Percentiles rank a stretch among this genome's conserved stretches.
phyloP scores from a whole-genome alignment of 23 red algal species.

The Gracilaria gracilis region DNA sequence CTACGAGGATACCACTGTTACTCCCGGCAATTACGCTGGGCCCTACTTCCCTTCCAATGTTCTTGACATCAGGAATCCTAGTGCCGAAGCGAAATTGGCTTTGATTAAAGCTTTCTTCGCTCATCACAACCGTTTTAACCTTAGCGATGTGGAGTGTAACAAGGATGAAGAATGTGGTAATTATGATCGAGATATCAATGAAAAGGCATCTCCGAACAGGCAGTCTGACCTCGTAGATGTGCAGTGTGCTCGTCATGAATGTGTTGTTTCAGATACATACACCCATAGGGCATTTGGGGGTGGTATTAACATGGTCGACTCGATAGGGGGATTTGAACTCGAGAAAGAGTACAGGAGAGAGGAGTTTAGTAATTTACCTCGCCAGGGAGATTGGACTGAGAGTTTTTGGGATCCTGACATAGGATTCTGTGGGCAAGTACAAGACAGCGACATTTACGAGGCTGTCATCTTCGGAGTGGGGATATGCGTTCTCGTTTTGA shows the following conservation, averaged over 20 bases:
- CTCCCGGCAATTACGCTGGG: constrained; percentile 62
- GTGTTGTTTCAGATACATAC: constrained; percentile 72
- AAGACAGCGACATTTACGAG: constrained; percentile 47
- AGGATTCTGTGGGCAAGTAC: constrained; percentile 71
- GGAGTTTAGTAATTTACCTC: constrained; percentile 1
- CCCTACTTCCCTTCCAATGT: constrained; percentile 43
- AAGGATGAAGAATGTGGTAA: constrained; percentile 32
- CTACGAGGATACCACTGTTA: constrained; percentile 6
- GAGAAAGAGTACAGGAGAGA: neutral
- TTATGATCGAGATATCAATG: constrained; percentile 13
- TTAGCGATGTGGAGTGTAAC: neutral
- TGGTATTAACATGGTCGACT: constrained; percentile 34
- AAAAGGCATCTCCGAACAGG: neutral
- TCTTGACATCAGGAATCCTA: constrained; percentile 4
- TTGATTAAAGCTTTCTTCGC: constrained; percentile 67
- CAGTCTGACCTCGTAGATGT: constrained; percentile 8
- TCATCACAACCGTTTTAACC: constrained; percentile 50
- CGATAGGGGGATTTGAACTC: constrained; percentile 13
- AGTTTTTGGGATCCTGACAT: constrained; percentile 73
- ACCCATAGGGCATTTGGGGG: constrained; percentile 69
- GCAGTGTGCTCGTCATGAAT: constrained; percentile 36
- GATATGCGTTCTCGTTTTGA: constrained; percentile 39
- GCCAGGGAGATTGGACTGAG: constrained; percentile 60
- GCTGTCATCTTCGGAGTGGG: constrained; percentile 60
- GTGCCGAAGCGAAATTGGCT: constrained; percentile 28